Conservation (phyloP, 2,329 filamentous ascomycete species). For the Neofusicoccum parvum region DNA sequence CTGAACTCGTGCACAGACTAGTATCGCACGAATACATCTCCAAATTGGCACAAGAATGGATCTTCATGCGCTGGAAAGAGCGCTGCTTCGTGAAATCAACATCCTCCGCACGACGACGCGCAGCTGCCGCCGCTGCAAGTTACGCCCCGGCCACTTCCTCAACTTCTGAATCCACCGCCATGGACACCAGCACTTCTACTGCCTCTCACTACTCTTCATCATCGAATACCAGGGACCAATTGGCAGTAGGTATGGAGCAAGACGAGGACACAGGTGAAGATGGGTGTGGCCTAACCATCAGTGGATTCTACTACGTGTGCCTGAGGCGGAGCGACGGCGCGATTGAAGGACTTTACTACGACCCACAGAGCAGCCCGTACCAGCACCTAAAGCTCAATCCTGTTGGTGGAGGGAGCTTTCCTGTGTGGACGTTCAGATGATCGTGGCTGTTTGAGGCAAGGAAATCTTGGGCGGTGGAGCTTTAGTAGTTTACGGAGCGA, state of each 20-base stretch:
- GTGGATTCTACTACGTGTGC: conserved; percentile 58
- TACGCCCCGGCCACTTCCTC: conserved; percentile 19
- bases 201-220: not conserved
- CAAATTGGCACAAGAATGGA: conserved; percentile 49
- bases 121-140: not conserved
- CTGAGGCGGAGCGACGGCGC: conserved; percentile 49
- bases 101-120: conserved; percentile 4
- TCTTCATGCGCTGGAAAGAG: conserved; percentile 61
- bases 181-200: not conserved
- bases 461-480: too few species aligned
- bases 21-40: conserved; percentile 43
- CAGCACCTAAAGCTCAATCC: conserved; percentile 53
- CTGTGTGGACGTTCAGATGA: conserved; percentile 44
- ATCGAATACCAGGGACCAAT: not conserved
- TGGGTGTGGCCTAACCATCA: conserved; percentile 53
- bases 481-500: too few species aligned
- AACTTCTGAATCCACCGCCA: not conserved
- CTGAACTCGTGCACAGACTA: conserved; percentile 47
- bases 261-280: conserved; percentile 26
- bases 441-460: not conserved
- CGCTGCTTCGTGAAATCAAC: conserved; percentile 49
- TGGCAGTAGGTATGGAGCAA: not conserved
- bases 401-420: conserved; percentile 36
- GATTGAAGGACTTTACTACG: conserved; percentile 57
- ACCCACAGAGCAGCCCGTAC: conserved; percentile 57